These are phyloP conservation scores for Coemansia sp. DNA, from an alignment of 192 early-diverging fungal species.

Conservation along the genomic window DNA sequence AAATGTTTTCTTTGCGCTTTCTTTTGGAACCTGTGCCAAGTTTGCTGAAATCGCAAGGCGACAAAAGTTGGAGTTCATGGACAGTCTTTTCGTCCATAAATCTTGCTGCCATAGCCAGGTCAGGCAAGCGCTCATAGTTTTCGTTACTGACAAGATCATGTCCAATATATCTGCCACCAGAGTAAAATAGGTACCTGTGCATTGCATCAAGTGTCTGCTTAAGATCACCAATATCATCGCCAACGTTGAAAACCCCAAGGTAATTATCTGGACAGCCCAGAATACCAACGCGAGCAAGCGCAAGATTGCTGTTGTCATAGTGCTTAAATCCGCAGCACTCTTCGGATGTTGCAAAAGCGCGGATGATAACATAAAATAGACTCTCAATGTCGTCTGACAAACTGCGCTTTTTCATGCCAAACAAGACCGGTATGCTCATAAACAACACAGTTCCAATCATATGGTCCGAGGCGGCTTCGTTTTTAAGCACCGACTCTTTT, in stretches of 20 bases:
- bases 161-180: background rate
- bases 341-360: background rate
- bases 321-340: background rate
- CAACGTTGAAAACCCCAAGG: background rate
- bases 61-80: background rate
- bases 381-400: background rate
- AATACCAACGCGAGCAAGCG: constrained; percentile 1
- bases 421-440: background rate
- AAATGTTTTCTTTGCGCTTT: background rate
- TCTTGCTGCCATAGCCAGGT: background rate
- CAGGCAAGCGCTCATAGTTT: background rate
- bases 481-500: background rate
- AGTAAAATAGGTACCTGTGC: background rate
- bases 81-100: background rate
- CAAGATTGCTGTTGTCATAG: background rate
- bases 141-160: background rate
- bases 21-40: background rate
- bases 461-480: background rate
- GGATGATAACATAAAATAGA: background rate
- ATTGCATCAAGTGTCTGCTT: background rate
- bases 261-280: background rate
- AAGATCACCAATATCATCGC: background rate
- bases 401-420: background rate
- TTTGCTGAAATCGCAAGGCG: background rate
- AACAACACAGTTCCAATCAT: background rate